Evolutionary conservation across 805 yeast species (phyloP), one percentile per base, ranked within the genome.

Genomic region (Metschnikowia borealis): DNA sequence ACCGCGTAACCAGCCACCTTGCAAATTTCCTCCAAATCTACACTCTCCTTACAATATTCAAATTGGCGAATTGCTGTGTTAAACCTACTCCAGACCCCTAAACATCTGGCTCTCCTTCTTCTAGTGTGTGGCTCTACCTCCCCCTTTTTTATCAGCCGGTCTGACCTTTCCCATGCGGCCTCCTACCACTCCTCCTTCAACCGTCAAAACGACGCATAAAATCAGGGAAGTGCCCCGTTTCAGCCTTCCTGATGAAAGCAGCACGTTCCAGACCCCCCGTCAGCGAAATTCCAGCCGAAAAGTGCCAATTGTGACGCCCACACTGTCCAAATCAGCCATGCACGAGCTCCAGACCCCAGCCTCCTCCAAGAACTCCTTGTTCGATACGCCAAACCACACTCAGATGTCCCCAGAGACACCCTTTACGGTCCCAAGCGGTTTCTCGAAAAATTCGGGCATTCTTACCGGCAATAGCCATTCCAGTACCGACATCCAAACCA

Each of bases 301-400:
- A 17, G 31, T 31, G 29, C 31, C 38, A 13, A 11, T 42, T 8
- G 10, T 32, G 45, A 42, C 45, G 10, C 45, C 45, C 31, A 32
- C 33, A 18, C 2, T 31, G 10, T 13, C 45, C 23, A 42, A 42
- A 11, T 4, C 18, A 2, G 45, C 45, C 7, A 10, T 20, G 31
- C 38, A 23, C 32, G 52, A 48, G 32, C 54, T 55, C 39, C 48
- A 42, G 10, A 55, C 58, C 2, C 58, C 58, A 1, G 55, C 55
- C 15, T 51, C 52, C 18, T 14, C 46, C 17, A 34, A 40, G 8
- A 44, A 21, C 15, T 29, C 47, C 23, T 21, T 47, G 23, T 44
- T 35, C 23, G 18, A 29, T n/a, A 29, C 55, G 11, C 49, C 47
- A 15, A 47, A 42, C 21, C 31, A 34, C 17, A 6, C 40, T 1